phyloP scores from a whole-genome alignment of 768 basidiomycete genomes.

The Mycena alexandri region DNA sequence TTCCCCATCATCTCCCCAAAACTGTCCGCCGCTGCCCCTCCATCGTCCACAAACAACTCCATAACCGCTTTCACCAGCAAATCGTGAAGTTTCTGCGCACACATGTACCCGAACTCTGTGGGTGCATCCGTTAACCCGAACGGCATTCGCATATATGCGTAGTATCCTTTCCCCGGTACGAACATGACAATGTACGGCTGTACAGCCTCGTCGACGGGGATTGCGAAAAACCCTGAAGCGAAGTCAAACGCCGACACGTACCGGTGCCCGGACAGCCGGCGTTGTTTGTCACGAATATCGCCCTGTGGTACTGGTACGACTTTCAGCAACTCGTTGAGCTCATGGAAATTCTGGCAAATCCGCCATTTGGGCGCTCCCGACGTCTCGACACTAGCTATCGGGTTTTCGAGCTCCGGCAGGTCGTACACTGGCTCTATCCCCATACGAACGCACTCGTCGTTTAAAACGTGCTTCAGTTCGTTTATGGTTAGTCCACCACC shows the following conservation, averaged over 20 bases:
- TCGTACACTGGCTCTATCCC: constrained; percentile 54
- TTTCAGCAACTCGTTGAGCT: too few relatives aligned
- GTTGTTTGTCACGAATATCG: constrained; percentile 55
- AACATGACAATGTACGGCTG: constrained; percentile 52
- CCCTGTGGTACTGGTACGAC: constrained; percentile 52
- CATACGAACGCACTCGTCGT: constrained; percentile 47
- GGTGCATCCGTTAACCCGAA: constrained; percentile 58
- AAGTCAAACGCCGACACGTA: constrained; percentile 54
- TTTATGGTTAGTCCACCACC: constrained; percentile 45
- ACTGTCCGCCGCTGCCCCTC: constrained; percentile 46
- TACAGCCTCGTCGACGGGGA: constrained; percentile 33
- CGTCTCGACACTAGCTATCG: constrained; percentile 47
- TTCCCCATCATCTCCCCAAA: constrained; percentile 46
- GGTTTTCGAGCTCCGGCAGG: too few relatives aligned
- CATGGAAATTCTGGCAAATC: too few relatives aligned
- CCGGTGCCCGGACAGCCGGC: constrained; percentile 49
- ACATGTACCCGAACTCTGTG: constrained; percentile 48
- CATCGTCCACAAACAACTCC: constrained; percentile 58
- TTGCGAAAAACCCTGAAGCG: constrained; percentile 52
- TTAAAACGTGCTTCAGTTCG: constrained; percentile 49
- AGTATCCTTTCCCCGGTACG: constrained; percentile 53
- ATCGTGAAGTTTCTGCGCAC: constrained; percentile 42
- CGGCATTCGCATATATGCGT: constrained; percentile 50
- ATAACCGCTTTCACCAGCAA: constrained; percentile 38
- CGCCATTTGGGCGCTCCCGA: too few relatives aligned